Base-by-base conservation (phyloP, 352 stramenopile species). In the Saprolegnia parasitica region DNA sequence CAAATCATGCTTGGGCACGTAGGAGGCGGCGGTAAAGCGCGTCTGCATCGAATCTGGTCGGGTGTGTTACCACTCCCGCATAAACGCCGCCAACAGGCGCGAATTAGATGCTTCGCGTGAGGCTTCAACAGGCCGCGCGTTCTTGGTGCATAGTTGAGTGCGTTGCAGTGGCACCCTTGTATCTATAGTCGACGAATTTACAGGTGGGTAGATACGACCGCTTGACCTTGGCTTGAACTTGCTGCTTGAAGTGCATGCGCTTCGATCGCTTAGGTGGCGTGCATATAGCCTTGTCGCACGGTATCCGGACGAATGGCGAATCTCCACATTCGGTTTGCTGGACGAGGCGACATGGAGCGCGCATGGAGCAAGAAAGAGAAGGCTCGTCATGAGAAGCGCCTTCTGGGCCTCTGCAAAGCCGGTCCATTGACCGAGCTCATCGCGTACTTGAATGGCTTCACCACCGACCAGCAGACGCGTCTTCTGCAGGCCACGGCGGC, bases 341-440 rank as follows among this genome's bases (percentile, higher is more conserved):
- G 52, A 21, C 24, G 52, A 18, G 13, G 52, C 24, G 52, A 60
- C 52, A 64, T 68, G 62, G 62, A 68, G 21, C 23, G 42, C 8
- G 32, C 21, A 18, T 60, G 62, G 62, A 68, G 62, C 62, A 70
- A 61, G 63, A 70, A 61, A 52, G 63, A 70, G 63, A 70, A 61
- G 63, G 46, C 39, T 32, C 63, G 63, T 39, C 23, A 61, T 20
- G 23, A 55, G 54, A 70, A 70, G 47, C 49, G 47, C 6, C 37
- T 70, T 39, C 15, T 61, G 13, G n/a, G 15, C 20, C 18, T 70
- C 18, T 70, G 63, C 54, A 70, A 70, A 46, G 13, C 24, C 20
- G 35, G 24, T 16, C 11, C 52, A 16, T 15, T 42, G 24, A 1
- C 4, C 24, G 52, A 60, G 52, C 11, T 60, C 35, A 40, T 26